Evolutionary conservation across 306 rosid genomes (phyloP).

Genomic region (Dalbergia oliveri): DNA sequence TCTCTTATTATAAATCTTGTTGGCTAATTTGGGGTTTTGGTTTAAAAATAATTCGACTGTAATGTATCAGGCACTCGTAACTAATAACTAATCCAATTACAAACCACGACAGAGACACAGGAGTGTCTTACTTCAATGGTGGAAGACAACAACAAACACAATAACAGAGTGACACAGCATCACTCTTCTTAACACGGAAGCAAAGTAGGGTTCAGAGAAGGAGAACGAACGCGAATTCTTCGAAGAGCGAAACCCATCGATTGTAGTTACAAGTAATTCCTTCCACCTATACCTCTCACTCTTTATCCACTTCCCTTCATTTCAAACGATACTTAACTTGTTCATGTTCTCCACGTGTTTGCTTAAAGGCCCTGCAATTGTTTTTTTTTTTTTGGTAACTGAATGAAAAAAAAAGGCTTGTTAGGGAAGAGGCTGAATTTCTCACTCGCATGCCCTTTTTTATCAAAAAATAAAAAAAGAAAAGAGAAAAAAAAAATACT

Average conservation of each 20-base stretch:
- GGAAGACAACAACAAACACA: too few species aligned
- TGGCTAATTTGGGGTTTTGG: too few species aligned
- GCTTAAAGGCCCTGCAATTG: background rate
- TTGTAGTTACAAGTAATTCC: background rate
- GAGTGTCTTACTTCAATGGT: too few species aligned
- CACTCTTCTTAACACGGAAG: background rate
- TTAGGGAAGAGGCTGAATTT: background rate
- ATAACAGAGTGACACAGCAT: background rate
- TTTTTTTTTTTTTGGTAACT: background rate
- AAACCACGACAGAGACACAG: too few species aligned
- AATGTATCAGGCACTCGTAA: too few species aligned
- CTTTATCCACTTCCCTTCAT: background rate
- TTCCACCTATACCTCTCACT: background rate
- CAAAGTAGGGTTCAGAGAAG: background rate
- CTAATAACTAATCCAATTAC: too few species aligned
- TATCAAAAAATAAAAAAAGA: background rate
- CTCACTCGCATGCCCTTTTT: background rate
- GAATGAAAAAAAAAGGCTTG: background rate
- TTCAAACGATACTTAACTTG: background rate
- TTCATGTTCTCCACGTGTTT: background rate
- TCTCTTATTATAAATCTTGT: too few species aligned
- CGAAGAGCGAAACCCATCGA: background rate
- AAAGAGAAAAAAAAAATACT: background rate
- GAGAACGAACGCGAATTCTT: background rate
- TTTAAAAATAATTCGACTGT: too few species aligned